Conservation (phyloP, 768 basidiomycete genomes). For the Crassisporium funariophilum region DNA sequence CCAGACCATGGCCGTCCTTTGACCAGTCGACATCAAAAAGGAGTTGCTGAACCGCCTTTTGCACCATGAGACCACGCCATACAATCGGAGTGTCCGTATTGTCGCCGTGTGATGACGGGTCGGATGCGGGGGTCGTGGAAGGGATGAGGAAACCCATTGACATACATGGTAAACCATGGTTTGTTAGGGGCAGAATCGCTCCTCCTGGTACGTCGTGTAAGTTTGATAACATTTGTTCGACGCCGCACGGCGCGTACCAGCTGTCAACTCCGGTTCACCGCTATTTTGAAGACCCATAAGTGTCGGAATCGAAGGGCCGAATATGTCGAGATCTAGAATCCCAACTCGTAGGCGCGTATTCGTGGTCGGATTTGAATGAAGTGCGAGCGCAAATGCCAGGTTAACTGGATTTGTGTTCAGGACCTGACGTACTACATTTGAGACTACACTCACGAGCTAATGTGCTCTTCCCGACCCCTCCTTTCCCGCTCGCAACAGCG, state of each 20-base stretch:
- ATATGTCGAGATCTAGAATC: conserved; percentile 92
- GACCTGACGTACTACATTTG: not conserved
- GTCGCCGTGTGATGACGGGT: conserved; percentile 42
- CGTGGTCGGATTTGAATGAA: conserved; percentile 36
- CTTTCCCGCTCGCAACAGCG: conserved; percentile 90
- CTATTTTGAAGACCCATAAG: conserved; percentile 84
- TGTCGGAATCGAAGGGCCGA: conserved; percentile 92
- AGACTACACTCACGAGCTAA: conserved; percentile 65
- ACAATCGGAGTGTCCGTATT: conserved; percentile 80
- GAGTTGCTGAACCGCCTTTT: conserved; percentile 95
- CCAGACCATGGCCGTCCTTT: conserved; percentile 54
- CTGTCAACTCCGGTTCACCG: conserved; percentile 78
- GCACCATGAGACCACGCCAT: conserved; percentile 98
- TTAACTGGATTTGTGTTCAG: conserved; percentile 54
- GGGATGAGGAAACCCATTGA: conserved; percentile 96
- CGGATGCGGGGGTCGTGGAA: conserved; percentile 22
- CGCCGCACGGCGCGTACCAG: conserved; percentile 43
- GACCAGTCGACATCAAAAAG: conserved; percentile 96
- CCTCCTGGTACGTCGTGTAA: conserved; percentile 49
- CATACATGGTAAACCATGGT: conserved; percentile 93
- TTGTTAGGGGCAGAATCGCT: conserved; percentile 77
- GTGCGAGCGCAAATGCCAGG: conserved; percentile 73
- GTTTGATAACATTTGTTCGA: not conserved
- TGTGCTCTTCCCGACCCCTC: conserved; percentile 95
- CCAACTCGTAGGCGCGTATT: conserved; percentile 67